Conservation (phyloP, 176 grass and related monocot species). For the Thinopyrum elongatum region DNA sequence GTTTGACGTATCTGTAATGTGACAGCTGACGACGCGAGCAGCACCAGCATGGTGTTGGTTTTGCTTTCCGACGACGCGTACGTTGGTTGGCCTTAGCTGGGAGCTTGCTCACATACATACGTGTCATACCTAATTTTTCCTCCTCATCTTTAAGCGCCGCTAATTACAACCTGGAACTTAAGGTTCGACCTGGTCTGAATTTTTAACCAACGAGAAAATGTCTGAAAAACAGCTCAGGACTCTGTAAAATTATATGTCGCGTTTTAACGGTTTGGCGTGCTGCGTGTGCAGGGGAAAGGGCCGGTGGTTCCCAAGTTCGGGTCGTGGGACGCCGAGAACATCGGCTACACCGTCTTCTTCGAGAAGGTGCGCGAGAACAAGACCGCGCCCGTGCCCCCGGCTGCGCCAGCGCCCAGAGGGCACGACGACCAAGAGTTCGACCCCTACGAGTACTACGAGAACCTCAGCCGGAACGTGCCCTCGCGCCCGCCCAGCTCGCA, state of each 20-base stretch:
- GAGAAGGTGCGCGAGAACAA: slow-evolving; percentile 75
- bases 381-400: background rate
- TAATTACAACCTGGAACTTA: background rate
- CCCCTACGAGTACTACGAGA: slow-evolving; percentile 51
- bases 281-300: slow-evolving; percentile 24
- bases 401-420: background rate
- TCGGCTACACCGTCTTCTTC: slow-evolving; percentile 84
- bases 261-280: background rate
- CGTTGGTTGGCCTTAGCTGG: background rate
- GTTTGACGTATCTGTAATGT: background rate
- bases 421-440: slow-evolving; percentile 31
- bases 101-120: background rate
- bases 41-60: background rate
- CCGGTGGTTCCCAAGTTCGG: slow-evolving; percentile 64
- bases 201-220: background rate
- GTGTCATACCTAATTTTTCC: background rate
- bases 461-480: slow-evolving; percentile 27
- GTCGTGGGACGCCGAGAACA: slow-evolving; percentile 74
- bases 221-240: no score
- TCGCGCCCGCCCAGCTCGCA: slow-evolving; percentile 25
- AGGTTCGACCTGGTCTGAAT: background rate
- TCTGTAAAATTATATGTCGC: background rate
- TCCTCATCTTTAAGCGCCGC: background rate
- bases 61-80: background rate
- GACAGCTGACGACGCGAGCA: background rate